Evolutionary conservation across 2,329 filamentous ascomycete genomes (phyloP), one percentile per base, ranked within the genome.

Genomic region (Periconia sp.): DNA sequence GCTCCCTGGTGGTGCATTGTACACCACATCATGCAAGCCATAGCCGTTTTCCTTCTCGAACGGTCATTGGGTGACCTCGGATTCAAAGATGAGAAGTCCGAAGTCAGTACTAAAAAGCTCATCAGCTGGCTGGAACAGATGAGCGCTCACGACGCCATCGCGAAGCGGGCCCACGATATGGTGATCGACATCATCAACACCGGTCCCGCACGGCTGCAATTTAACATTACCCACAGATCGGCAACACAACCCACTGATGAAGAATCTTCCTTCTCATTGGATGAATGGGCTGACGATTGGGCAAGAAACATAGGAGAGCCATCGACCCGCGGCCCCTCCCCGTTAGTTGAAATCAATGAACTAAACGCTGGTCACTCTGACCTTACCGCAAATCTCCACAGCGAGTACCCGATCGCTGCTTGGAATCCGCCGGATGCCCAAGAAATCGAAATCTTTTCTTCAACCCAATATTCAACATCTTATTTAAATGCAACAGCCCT

Each of bases 1-100:
- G 58, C 62, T 14, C 74, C 74, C 3, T 77, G 74, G 75, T 77
- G 74, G 74, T 70, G 58, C 43, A 53, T 71, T 14, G 58, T 76
- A 14, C 65, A 68, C 44, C 60, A 56, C n/a, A 37, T 77, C 11
- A 72, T 76, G 63, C 74, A 77, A 57, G 69, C 73, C 1, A 60
- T 69, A 2, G 64, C 69, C 1, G 61, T 76, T 15, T 57, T 76
- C 13, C 64, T 76, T 47, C 62, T 73, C 13, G 74, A 75, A 53
- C 48, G 75, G 17, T 68, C 68, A 1, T 66, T 67, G 59, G 2
- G 47, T 54, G 6, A 51, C 63, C 19, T 57, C 58, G 14, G 57
- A 65, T 9, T 55, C 63, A 20, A 45, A 71, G 5, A 37, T 11
- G 33, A 52, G 72, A 5, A 40, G 49, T 1, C 49, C 61, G 10